These are phyloP conservation scores for Jatropha curcas DNA, from an alignment of 345 rosid genomes.

Conservation along the genomic window DNA sequence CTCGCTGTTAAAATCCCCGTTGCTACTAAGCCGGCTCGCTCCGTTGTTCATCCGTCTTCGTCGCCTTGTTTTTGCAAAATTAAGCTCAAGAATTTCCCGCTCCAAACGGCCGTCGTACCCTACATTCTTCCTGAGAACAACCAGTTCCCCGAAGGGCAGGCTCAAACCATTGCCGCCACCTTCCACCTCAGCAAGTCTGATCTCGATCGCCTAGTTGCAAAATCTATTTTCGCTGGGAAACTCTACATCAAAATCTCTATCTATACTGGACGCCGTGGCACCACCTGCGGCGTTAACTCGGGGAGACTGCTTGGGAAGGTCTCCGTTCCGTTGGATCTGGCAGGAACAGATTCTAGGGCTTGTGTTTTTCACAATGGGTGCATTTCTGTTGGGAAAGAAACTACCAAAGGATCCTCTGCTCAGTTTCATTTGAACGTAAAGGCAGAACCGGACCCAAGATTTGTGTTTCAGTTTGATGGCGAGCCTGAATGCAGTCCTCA, in stretches of 20 bases:
- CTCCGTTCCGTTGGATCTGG: conserved; percentile 70
- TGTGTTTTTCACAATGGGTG: conserved; percentile 73
- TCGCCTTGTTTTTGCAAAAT: conserved; percentile 84
- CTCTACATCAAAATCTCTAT: conserved; percentile 54
- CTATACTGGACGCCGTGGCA: conserved; percentile 74
- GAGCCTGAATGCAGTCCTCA: conserved; percentile 98
- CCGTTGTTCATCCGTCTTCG: conserved; percentile 78
- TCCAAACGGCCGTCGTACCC: conserved; percentile 67
- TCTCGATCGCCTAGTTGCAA: conserved; percentile 52
- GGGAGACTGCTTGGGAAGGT: conserved; percentile 74
- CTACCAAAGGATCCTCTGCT: conserved; percentile 45
- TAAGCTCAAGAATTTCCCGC: conserved; percentile 63
- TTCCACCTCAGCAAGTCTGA: conserved; percentile 74
- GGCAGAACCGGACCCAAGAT: conserved; percentile 91
- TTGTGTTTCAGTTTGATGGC: conserved; percentile 95
- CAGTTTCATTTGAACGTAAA: conserved; percentile 72
- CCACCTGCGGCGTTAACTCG: conserved; percentile 69
- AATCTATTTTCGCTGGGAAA: conserved; percentile 61
- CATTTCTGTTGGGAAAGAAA: conserved; percentile 65
- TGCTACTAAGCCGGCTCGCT: conserved; percentile 62
- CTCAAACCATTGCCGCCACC: conserved; percentile 54
- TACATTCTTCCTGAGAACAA: conserved; percentile 49
- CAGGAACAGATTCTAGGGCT: conserved; percentile 52
- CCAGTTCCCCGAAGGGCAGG: conserved; percentile 35
- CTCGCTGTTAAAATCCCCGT: conserved; percentile 72